phyloP scores from a whole-genome alignment of 208 protist species.

The Lotmaria passim region DNA sequence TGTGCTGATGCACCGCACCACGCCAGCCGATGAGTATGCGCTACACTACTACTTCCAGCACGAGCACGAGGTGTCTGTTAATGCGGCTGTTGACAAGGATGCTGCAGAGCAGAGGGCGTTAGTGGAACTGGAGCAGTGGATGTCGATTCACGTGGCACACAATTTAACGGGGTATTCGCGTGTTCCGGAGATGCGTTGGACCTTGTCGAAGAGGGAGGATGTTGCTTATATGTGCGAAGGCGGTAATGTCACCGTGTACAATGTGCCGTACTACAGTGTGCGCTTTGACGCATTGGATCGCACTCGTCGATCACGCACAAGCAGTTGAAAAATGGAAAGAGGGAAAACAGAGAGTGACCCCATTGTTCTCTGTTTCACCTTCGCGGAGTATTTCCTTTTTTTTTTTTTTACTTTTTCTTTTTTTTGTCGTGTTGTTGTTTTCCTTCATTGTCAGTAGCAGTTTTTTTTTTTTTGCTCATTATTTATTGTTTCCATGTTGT shows the following conservation, averaged over 20 bases:
- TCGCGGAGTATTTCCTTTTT: too few relatives aligned
- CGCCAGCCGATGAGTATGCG: conserved; percentile 3
- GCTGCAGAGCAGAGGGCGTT: background rate
- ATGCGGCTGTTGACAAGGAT: background rate
- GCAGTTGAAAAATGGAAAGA: too few relatives aligned
- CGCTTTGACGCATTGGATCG: background rate
- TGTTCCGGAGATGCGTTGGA: background rate
- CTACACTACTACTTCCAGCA: conserved; percentile 26
- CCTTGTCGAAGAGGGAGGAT: background rate
- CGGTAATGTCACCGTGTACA: conserved; percentile 4
- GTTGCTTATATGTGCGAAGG: background rate
- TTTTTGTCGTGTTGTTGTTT: too few relatives aligned
- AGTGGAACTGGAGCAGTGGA: background rate
- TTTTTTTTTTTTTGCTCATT: too few relatives aligned
- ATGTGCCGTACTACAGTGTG: background rate
- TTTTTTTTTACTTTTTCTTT: too few relatives aligned
- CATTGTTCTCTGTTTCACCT: too few relatives aligned
- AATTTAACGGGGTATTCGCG: background rate
- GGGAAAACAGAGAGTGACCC: too few relatives aligned
- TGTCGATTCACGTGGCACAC: background rate
- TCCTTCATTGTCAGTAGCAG: too few relatives aligned
- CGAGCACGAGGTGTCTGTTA: background rate
- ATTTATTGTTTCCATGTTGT: too few relatives aligned
- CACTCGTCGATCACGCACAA: too few relatives aligned
- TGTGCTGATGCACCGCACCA: conserved; percentile 12